Conservation (phyloP, 2,329 filamentous ascomycete genomes). For the Xylaria sp. region DNA sequence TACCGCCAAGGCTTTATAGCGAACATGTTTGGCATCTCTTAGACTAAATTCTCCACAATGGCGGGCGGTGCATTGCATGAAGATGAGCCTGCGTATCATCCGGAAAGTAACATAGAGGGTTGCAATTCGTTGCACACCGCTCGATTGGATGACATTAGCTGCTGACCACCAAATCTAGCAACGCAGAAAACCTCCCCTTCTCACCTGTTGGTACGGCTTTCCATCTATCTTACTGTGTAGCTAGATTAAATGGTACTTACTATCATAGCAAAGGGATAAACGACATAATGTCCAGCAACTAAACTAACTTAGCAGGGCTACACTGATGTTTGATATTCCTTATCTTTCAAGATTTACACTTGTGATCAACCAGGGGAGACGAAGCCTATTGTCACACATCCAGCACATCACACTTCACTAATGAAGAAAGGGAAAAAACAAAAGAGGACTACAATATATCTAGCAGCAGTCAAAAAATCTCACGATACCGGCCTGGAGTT, state of each 20-base stretch:
- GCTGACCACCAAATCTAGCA: conserved; percentile 31
- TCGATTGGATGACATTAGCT: conserved; percentile 32
- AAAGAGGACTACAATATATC: background rate
- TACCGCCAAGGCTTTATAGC: background rate
- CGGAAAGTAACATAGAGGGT: conserved; percentile 32
- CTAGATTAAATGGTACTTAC: background rate
- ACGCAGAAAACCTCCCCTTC: conserved; percentile 14
- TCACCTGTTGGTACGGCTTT: conserved; percentile 16
- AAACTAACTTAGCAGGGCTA: background rate
- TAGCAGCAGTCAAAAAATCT: conserved; percentile 15
- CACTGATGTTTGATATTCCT: background rate
- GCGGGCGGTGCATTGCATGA: conserved; percentile 24
- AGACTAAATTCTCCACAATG: conserved; percentile 14
- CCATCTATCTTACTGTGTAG: background rate
- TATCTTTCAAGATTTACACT: background rate
- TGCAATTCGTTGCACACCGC: conserved; percentile 34
- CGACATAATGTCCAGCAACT: background rate
- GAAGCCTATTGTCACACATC: background rate
- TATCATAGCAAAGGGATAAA: background rate
- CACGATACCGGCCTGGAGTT: conserved; percentile 33
- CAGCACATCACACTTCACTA: no score
- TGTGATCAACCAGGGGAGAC: background rate
- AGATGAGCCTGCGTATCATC: conserved; percentile 30
- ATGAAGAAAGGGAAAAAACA: background rate
- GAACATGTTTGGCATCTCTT: conserved; percentile 9